Evolutionary conservation across 2,329 filamentous ascomycete species (phyloP), one percentile per base, ranked within the genome.

Genomic region (Aureobasidium sp.): DNA sequence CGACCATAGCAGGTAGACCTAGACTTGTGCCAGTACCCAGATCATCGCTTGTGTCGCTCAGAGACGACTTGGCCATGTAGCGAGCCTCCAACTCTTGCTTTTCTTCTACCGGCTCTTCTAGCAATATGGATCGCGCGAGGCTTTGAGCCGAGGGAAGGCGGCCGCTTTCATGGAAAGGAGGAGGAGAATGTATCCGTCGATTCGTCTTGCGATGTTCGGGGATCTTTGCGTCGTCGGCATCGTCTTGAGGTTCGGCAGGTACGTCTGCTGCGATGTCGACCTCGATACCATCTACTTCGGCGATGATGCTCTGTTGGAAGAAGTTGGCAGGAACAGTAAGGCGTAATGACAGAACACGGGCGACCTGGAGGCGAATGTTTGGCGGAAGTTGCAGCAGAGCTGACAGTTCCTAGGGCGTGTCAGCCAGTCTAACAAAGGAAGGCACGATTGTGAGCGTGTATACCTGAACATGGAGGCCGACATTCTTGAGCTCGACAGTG

Each of bases 301-400:
- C 84, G 34, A 83, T 79, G 71, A 97, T 95, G 32, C 90, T 87
- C 67, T 88, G 92, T 59, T 85, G 88, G 73, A 92, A 91, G 66
- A 97, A 87, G 73, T 97, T 90, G 71, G 94, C 87, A 13, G 93
- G 91, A 55, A 97, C 82, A 8, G 88, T 95, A 59, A 97, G 78
- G 68, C 89, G 88, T 29, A 97, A 82, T 7, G 88, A 79, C 3
- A 88, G 77, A 58, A 96, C 85, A 66, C 85, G 86, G 61, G 93
- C 92, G 71, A 85, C 87, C 59, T 84, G 82, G 13, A 97, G 78
- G 64, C 83, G 81, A 70, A 94, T 83, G 6, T 84, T 83, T 1
- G 86, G 76, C 0, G 92, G 92, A 3, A 97, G 83, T 67, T 87
- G 83, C 5, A 96, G 79, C 25, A 93, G 75, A 51, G 82, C 81